phyloP scores from a whole-genome alignment of 331 rosid species.

The Rhamnella rubrinervis region DNA sequence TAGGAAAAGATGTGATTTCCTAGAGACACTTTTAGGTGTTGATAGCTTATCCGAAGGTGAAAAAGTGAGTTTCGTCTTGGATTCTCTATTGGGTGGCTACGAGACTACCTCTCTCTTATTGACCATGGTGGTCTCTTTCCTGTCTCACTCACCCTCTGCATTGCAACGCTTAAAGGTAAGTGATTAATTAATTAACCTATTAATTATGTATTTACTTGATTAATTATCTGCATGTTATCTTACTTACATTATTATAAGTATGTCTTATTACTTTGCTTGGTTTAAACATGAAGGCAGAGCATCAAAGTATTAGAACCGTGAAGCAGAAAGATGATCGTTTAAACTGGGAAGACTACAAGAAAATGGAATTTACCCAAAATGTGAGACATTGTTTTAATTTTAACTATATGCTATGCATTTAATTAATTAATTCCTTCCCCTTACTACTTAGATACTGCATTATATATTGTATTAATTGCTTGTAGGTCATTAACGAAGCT shows the following conservation, averaged over 20 bases:
- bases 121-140: conserved; percentile 35
- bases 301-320: conserved; percentile 27
- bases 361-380: conserved; percentile 39
- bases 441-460: background rate
- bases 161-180: conserved; percentile 31
- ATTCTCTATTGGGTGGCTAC: conserved; percentile 41
- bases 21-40: conserved; percentile 32
- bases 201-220: no score
- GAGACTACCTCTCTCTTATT: conserved; percentile 37
- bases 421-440: background rate
- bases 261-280: no score
- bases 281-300: conserved; percentile 26
- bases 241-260: background rate
- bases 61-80: conserved; percentile 38
- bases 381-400: conserved; percentile 13
- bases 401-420: background rate
- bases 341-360: conserved; percentile 36
- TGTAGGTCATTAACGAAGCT: conserved; percentile 35
- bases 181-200: background rate
- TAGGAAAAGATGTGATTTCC: conserved; percentile 27
- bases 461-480: background rate
- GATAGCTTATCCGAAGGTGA: conserved; percentile 37
- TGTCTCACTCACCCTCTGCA: conserved; percentile 34
- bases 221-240: background rate
- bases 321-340: conserved; percentile 31